These are phyloP conservation scores for Globisporangium lucens DNA, from an alignment of 352 stramenopile species.

Conservation along the genomic window DNA sequence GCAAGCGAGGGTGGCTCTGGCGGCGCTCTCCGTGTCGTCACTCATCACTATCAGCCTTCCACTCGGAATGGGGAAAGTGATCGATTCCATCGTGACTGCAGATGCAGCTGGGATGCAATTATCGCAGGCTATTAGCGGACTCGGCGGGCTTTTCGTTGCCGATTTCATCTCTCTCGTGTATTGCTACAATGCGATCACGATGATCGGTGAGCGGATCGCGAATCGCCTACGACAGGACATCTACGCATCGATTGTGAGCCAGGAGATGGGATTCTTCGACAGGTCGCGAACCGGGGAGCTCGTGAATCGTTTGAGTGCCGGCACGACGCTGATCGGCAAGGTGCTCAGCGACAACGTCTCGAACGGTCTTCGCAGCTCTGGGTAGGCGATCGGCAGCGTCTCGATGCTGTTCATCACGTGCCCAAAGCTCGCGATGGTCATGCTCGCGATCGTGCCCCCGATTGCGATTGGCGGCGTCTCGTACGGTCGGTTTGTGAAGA, in stretches of 20 bases:
- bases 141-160: constrained; percentile 65
- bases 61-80: constrained; percentile 80
- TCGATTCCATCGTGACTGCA: constrained; percentile 62
- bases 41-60: constrained; percentile 75
- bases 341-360: constrained; percentile 92
- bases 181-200: constrained; percentile 75
- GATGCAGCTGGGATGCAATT: constrained; percentile 36
- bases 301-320: constrained; percentile 87
- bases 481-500: constrained; percentile 88
- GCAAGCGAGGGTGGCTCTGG: constrained; percentile 35
- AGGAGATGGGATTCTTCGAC: constrained; percentile 93
- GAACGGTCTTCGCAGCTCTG: too few species aligned
- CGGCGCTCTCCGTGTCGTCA: constrained; percentile 60
- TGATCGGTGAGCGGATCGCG: constrained; percentile 86
- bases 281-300: constrained; percentile 86
- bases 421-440: constrained; percentile 84
- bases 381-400: constrained; percentile 82
- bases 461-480: constrained; percentile 84
- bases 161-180: constrained; percentile 72
- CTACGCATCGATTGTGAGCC: constrained; percentile 74
- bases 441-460: constrained; percentile 89
- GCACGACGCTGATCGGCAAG: constrained; percentile 90
- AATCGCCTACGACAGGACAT: constrained; percentile 74
- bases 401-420: constrained; percentile 91
- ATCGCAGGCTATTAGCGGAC: constrained; percentile 44